Evolutionary conservation across 1,139 yeast genomes (phyloP), one percentile per base, ranked within the genome.

Genomic region (Kluyveromyces sp.): DNA sequence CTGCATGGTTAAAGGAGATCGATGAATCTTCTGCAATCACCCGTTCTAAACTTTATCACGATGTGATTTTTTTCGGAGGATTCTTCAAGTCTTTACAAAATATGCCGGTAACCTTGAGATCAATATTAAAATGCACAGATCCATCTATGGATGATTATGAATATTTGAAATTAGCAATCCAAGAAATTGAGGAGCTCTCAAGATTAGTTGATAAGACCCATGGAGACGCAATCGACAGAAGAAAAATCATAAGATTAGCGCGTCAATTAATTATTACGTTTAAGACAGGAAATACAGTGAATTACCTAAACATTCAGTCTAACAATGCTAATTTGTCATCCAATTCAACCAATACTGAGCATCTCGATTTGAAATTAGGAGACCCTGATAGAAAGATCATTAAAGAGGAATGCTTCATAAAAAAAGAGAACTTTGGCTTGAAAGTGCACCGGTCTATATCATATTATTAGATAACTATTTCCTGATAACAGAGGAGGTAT

Each of bases 71-170:
- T 57, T 76, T 84, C 55, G 83, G 87, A 55, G 83, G 94, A 0
- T 84, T 86, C 52, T 80, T 84, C 51, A 84, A 88, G 4, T 74
- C 94, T 15, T 72, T 86, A 47, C 88, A 84, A 47, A 78, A 83
- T 42, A 71, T 86, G 47, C 83, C 88, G 1, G 69, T 87, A 37
- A 83, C 87, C 37, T 68, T 87, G 25, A 63, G 67, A 21, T 85
- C 88, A 35, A 77, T 87, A 30, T 60, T 68, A 40, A 74, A 73
- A 66, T 61, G 74, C 57, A 70, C 83, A 27, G 70, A 74, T 8
- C 73, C 72, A 37, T 67, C 71, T 1, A 79, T 78, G 42, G 73
- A 75, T 2, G 95, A 87, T 55, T 73, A 72, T 55, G 70, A 69
- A 26, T 66, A 78, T 21, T 64, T 87, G 34, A 67, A 71, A 2